These are phyloP conservation scores for Tolypocladium album DNA, from an alignment of 2,329 filamentous ascomycete species.

Conservation along the genomic window DNA sequence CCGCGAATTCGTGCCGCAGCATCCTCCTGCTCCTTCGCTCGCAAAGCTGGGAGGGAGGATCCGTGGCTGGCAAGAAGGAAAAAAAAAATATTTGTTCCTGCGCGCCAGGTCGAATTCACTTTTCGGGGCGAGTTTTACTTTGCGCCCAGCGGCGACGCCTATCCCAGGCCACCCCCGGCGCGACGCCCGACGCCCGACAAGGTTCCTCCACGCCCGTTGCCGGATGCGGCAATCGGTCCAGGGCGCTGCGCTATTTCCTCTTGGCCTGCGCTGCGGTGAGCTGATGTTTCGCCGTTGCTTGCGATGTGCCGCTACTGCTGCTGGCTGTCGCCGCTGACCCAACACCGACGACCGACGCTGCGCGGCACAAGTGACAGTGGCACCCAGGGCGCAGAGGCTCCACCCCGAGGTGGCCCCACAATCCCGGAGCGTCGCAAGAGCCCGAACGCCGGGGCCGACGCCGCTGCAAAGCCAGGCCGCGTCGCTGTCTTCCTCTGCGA, in stretches of 20 bases:
- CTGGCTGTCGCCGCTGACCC: neutral
- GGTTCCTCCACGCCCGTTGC: neutral
- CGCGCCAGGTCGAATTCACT: neutral
- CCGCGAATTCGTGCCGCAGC: neutral
- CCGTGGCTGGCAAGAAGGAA: too few relatives aligned
- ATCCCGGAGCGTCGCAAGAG: constrained; percentile 14
- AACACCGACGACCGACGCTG: neutral
- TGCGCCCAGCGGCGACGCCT: neutral
- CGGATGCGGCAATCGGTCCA: constrained; percentile 1
- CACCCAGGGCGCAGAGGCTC: neutral
- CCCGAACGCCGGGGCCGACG: constrained; percentile 14
- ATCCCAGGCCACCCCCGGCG: neutral
- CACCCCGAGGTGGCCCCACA: constrained; percentile 1
- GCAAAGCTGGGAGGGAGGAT: neutral
- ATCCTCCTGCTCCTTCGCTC: neutral
- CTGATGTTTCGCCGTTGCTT: neutral
- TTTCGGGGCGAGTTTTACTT: neutral
- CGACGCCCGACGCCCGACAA: neutral
- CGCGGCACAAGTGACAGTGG: neutral
- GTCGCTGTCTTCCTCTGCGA: neutral
- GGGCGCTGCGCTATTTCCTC: neutral
- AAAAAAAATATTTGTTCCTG: neutral
- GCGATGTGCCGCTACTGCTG: neutral
- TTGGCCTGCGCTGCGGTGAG: neutral
- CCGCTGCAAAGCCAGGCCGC: neutral